phyloP scores from a whole-genome alignment of 2,329 filamentous ascomycete genomes.

The Clonostachys rhizophaga region DNA sequence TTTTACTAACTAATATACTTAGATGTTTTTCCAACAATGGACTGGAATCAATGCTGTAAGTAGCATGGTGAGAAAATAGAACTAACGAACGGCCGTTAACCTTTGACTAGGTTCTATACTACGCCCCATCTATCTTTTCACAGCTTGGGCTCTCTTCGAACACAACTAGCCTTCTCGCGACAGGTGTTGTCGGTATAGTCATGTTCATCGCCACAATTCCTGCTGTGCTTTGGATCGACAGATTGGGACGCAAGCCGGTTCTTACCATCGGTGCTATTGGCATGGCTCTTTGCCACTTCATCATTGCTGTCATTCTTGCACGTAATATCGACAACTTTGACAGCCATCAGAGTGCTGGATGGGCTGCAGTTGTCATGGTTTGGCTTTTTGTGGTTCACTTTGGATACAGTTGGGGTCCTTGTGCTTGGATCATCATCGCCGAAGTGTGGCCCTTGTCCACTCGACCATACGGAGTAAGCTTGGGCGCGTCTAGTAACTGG shows the following conservation, averaged over 20 bases:
- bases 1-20: too few relatives aligned
- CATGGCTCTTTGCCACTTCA: constrained; percentile 67
- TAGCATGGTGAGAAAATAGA: background rate
- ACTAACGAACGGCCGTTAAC: background rate
- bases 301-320: constrained; percentile 66
- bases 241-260: constrained; percentile 57
- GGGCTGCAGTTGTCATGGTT: constrained; percentile 64
- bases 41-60: constrained; percentile 48
- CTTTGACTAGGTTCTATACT: constrained; percentile 45
- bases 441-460: constrained; percentile 72
- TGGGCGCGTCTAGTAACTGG: constrained; percentile 64
- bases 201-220: constrained; percentile 67
- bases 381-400: constrained; percentile 75
- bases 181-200: constrained; percentile 66
- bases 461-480: constrained; percentile 64
- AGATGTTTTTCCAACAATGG: constrained; percentile 52
- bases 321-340: constrained; percentile 56
- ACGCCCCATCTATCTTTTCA: constrained; percentile 66
- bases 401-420: constrained; percentile 72
- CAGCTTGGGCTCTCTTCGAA: constrained; percentile 54
- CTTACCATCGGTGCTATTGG: constrained; percentile 61
- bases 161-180: constrained; percentile 57
- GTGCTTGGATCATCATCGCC: constrained; percentile 69
- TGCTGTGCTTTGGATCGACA: constrained; percentile 61
- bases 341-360: constrained; percentile 56